phyloP scores from a whole-genome alignment of 192 early-diverging fungal species.

The Glomus cerebriforme region DNA sequence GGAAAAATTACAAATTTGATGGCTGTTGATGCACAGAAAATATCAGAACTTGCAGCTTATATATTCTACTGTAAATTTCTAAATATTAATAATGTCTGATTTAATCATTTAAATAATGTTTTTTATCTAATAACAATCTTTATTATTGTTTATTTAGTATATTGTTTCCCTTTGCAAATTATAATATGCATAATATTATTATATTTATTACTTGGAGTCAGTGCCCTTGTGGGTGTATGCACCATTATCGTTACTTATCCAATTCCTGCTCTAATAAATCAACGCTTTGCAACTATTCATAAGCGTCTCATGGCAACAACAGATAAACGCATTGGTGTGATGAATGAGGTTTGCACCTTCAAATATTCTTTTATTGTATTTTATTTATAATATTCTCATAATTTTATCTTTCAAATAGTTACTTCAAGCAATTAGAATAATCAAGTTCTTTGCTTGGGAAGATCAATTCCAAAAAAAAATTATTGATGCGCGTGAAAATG shows the following conservation, averaged over 20 bases:
- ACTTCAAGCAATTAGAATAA: conserved; percentile 87
- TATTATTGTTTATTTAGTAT: conserved; percentile 49
- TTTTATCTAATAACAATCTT: conserved; percentile 31
- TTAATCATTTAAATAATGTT: background rate
- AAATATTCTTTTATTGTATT: background rate
- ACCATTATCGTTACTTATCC: conserved; percentile 69
- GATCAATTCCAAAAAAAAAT: conserved; percentile 70
- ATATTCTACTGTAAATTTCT: conserved; percentile 19
- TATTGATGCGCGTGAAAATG: conserved; percentile 61
- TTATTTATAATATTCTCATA: background rate
- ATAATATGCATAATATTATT: conserved; percentile 69
- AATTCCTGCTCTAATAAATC: conserved; percentile 50
- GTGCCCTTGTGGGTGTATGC: conserved; percentile 78
- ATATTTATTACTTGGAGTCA: conserved; percentile 75
- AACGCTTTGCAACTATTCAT: conserved; percentile 54
- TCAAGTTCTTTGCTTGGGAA: conserved; percentile 94
- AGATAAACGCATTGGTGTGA: conserved; percentile 79
- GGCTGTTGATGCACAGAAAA: conserved; percentile 69
- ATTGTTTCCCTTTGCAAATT: conserved; percentile 68
- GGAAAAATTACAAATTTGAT: conserved; percentile 77
- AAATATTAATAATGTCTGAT: background rate
- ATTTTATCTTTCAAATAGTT: conserved; percentile 20
- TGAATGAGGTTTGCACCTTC: conserved; percentile 69
- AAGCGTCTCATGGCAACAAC: conserved; percentile 56
- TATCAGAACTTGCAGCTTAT: conserved; percentile 40